Evolutionary conservation across 1,284 basidiomycete species (phyloP), one percentile per base, ranked within the genome.

Genomic region (Violaceomyces palustris): DNA sequence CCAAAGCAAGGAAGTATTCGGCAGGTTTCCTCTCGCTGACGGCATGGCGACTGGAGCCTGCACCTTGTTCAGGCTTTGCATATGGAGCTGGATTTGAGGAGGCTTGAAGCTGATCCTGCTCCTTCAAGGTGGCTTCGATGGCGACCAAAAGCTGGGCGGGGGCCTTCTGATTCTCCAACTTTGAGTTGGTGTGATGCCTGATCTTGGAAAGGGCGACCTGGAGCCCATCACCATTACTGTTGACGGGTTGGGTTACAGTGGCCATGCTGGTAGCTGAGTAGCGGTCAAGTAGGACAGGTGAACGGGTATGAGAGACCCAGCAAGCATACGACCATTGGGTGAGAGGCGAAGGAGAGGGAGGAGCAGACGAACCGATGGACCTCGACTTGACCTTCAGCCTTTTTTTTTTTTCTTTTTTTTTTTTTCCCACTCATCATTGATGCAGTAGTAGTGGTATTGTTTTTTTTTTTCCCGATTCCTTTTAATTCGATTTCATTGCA

Each of bases 81-180:
- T n/a, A n/a, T n/a, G n/a, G n/a, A n/a, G 8, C 18, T 17, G 31
- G 9, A 12, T 32, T 32, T 11, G 31, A 32, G 31, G 31, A 10
- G 14, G 31, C 10, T 12, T 84, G 75, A 91, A 90, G 78, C 94
- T 93, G 28, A 89, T 80, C 79, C 56, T 88, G 86, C 61, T 91
- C 86, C 41, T 80, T 78, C 62, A 98, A 81, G 10, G 91, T 93
- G 2, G 83, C 80, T 74, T 99, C 94, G 64, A 98, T 80, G 14
- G 92, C 94, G 44, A 80, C 77, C 32, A 99, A 81, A 17, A 99
- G 82, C 42, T 83, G 84, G 12, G 94, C 94, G 3, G 91, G 90
- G 39, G 86, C 82, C 70, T 88, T 88, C 76, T 97, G 91, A 70
- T 94, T 88, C 1, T 84, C 74, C 17, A 93, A 79, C 22, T 82